A percentile compares a stretch with the other conserved stretches of the same genome.
Evolutionary conservation across 495 filamentous ascomycete genomes (phyloP).

Genomic region (Hamigera avellanea): DNA sequence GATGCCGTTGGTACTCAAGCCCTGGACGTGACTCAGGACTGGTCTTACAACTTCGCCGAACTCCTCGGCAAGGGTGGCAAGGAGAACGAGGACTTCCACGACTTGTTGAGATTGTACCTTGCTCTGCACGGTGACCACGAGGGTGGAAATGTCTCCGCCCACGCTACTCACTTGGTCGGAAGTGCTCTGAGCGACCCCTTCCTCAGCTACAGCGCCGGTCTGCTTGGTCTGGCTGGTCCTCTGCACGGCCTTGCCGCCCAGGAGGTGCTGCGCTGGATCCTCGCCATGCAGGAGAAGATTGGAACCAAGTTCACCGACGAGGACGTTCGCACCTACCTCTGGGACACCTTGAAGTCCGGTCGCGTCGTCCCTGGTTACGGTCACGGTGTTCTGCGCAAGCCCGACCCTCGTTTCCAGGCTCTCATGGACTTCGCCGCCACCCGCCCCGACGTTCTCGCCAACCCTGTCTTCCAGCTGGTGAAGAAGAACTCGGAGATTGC

Average conservation of each 20-base stretch:
- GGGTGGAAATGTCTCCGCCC: constrained; percentile 93
- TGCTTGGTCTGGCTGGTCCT: constrained; percentile 89
- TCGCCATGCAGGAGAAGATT: constrained; percentile 85
- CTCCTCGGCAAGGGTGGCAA: constrained; percentile 86
- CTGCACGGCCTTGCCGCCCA: constrained; percentile 93
- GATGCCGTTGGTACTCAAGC: constrained; percentile 44
- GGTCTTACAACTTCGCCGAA: constrained; percentile 95
- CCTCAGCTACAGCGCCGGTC: constrained; percentile 88
- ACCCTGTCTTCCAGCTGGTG: constrained; percentile 89
- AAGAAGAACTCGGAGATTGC: constrained; percentile 75
- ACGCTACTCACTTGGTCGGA: constrained; percentile 96
- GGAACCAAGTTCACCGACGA: constrained; percentile 64
- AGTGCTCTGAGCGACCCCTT: constrained; percentile 90
- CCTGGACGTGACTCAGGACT: constrained; percentile 61
- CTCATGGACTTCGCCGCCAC: constrained; percentile 88
- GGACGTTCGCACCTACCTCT: constrained; percentile 79
- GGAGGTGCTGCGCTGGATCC: constrained; percentile 91
- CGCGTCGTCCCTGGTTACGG: constrained; percentile 95
- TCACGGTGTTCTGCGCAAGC: constrained; percentile 95
- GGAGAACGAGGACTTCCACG: constrained; percentile 87
- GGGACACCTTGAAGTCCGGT: constrained; percentile 84
- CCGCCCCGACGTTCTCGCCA: constrained; percentile 69
- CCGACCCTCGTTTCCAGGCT: constrained; percentile 90
- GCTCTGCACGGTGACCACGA: constrained; percentile 97
- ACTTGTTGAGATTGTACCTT: constrained; percentile 83